Evolutionary conservation across 2,329 filamentous ascomycete genomes (phyloP).

Genomic region (Aspergillus sp.): DNA sequence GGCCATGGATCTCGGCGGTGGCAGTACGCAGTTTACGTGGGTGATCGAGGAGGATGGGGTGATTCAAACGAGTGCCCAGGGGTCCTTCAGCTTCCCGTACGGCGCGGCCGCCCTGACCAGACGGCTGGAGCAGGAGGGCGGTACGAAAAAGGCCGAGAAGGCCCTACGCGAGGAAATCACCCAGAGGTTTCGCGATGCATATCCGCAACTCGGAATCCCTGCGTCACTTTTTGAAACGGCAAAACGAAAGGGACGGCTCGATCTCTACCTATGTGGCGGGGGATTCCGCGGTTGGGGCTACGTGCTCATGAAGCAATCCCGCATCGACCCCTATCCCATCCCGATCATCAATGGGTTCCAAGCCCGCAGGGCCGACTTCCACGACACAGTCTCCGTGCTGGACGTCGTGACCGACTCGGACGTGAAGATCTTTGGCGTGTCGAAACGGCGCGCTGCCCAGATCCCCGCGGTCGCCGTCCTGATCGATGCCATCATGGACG

Average conservation of each 20-base stretch:
- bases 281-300: conserved; percentile 91
- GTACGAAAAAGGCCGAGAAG: conserved; percentile 43
- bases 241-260: conserved; percentile 52
- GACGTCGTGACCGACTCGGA: conserved; percentile 37
- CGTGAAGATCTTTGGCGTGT: conserved; percentile 66
- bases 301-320: conserved; percentile 77
- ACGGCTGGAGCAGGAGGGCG: conserved; percentile 48
- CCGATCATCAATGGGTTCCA: conserved; percentile 78
- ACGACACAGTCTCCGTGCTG: conserved; percentile 49
- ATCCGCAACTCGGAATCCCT: conserved; percentile 58
- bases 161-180: conserved; percentile 56
- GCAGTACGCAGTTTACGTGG: conserved; percentile 70
- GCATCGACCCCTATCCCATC: conserved; percentile 75
- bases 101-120: conserved; percentile 66
- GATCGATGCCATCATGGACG: conserved; percentile 69
- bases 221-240: conserved; percentile 47
- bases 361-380: conserved; percentile 62
- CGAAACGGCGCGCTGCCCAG: conserved; percentile 73
- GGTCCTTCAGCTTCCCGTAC: conserved; percentile 67
- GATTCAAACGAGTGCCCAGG: conserved; percentile 52
- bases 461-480: conserved; percentile 81
- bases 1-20: conserved; percentile 84
- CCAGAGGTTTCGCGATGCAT: conserved; percentile 59
- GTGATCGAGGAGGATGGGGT: conserved; percentile 53
- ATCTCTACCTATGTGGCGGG: conserved; percentile 83